phyloP scores from a whole-genome alignment of 2,329 filamentous ascomycete species.

The Colletotrichum musicola region DNA sequence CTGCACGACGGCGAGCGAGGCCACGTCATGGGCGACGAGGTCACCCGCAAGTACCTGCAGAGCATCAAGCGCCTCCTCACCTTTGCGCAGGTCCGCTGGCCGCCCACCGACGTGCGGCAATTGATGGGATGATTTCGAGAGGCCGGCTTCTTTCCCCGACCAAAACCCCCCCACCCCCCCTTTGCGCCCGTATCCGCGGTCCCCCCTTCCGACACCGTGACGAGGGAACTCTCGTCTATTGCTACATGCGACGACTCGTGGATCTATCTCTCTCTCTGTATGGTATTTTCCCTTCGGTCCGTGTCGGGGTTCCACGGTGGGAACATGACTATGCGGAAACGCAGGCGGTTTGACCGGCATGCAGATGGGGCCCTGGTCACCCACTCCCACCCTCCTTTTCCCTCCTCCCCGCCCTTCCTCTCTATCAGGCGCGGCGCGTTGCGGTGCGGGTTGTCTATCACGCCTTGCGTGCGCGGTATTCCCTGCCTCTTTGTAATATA shows the following conservation, averaged over 20 bases:
- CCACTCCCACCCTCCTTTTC: neutral
- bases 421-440: neutral
- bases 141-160: neutral
- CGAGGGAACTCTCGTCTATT: too few relatives aligned
- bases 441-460: too few relatives aligned
- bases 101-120: conserved; percentile 90
- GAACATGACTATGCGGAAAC: neutral
- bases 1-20: conserved; percentile 89
- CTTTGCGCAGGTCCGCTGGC: conserved; percentile 97
- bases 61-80: conserved; percentile 97
- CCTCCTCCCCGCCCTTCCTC: neutral
- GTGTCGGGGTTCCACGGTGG: neutral
- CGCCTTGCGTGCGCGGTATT: neutral
- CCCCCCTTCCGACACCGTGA: too few relatives aligned
- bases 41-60: conserved; percentile 94
- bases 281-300: too few relatives aligned
- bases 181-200: too few relatives aligned
- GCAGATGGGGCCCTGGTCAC: neutral
- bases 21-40: conserved; percentile 97
- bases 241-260: too few relatives aligned
- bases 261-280: too few relatives aligned
- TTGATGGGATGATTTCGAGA: conserved; percentile 80
- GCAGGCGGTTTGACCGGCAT: conserved; percentile 3
- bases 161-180: too few relatives aligned
- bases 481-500: conserved; percentile 17